A percentile compares a stretch with the other conserved stretches of the same genome.
Evolutionary conservation across 805 yeast species (phyloP).

Genomic region (Metschnikowia cubensis): DNA sequence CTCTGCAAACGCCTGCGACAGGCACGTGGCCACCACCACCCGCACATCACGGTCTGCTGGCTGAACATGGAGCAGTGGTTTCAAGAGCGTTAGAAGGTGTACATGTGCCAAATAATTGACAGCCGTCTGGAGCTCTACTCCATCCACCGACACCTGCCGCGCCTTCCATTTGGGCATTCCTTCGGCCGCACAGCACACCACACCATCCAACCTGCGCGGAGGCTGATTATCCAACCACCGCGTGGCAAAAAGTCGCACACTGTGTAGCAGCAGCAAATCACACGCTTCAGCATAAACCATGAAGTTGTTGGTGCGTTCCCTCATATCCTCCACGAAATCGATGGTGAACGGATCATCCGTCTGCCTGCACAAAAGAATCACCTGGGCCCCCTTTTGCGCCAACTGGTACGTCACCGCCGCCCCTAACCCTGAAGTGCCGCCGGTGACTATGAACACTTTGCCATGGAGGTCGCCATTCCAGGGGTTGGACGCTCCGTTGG

Average conservation of each 20-base stretch:
- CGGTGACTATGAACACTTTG: slow-evolving; percentile 74
- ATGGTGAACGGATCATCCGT: slow-evolving; percentile 66
- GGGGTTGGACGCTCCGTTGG: slow-evolving; percentile 75
- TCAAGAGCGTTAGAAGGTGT: slow-evolving; percentile 72
- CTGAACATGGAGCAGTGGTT: slow-evolving; percentile 84
- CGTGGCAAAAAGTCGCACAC: slow-evolving; percentile 87
- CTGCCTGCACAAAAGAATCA: slow-evolving; percentile 66
- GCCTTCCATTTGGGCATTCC: slow-evolving; percentile 62
- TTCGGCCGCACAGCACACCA: slow-evolving; percentile 84
- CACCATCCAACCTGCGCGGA: slow-evolving; percentile 86
- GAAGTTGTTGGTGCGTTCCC: slow-evolving; percentile 64
- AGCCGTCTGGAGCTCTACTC: slow-evolving; percentile 81
- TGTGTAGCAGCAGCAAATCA: slow-evolving; percentile 68
- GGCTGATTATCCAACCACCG: slow-evolving; percentile 89
- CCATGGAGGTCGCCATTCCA: slow-evolving; percentile 96
- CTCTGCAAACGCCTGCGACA: slow-evolving; percentile 69
- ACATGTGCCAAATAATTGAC: slow-evolving; percentile 77
- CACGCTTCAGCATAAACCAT: slow-evolving; percentile 89
- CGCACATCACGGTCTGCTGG: slow-evolving; percentile 95
- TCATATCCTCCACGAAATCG: slow-evolving; percentile 74
- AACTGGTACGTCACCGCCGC: slow-evolving; percentile 68
- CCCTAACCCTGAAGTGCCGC: slow-evolving; percentile 95
- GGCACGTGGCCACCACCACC: slow-evolving; percentile 72
- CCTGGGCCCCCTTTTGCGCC: slow-evolving; percentile 82
- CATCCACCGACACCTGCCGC: slow-evolving; percentile 72